phyloP scores from a whole-genome alignment of 2,329 filamentous ascomycete genomes.

The Xylariaceae sp. region DNA sequence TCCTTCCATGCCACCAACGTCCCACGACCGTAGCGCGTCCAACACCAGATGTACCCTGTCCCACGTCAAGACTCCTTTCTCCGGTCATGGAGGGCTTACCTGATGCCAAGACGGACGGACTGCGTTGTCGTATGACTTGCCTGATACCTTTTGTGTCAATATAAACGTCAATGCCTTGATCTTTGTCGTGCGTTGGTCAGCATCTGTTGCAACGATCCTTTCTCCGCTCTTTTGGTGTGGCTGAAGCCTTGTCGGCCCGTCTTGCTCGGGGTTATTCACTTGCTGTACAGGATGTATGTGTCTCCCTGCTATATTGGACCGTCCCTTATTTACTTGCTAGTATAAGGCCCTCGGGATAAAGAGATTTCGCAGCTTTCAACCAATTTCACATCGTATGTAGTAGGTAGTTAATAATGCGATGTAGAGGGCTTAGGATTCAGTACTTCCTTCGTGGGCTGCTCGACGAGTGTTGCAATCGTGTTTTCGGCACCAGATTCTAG shows the following conservation, averaged over 20 bases:
- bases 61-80: constrained; percentile 10
- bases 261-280: neutral
- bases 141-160: constrained; percentile 13
- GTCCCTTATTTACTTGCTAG: neutral
- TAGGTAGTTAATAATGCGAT: no score
- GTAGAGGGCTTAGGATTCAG: no score
- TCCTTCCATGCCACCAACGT: constrained; percentile 15
- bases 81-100: constrained; percentile 10
- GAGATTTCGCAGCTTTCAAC: no score
- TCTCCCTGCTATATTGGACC: neutral
- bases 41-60: constrained; percentile 9
- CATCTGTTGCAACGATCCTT: constrained; percentile 7
- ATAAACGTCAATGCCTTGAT: constrained; percentile 14
- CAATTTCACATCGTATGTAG: no score
- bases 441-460: no score
- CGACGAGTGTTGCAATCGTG: no score
- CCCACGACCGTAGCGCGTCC: constrained; percentile 8
- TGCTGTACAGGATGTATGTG: no score
- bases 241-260: constrained; percentile 16
- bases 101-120: constrained; percentile 8
- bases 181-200: constrained; percentile 22
- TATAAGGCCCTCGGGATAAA: no score
- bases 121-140: constrained; percentile 15
- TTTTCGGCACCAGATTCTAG: no score
- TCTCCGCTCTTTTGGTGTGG: constrained; percentile 12